Evolutionary conservation across 2,329 filamentous ascomycete genomes (phyloP), one percentile per base, ranked within the genome.

Genomic region (Hypoxylon sp.): DNA sequence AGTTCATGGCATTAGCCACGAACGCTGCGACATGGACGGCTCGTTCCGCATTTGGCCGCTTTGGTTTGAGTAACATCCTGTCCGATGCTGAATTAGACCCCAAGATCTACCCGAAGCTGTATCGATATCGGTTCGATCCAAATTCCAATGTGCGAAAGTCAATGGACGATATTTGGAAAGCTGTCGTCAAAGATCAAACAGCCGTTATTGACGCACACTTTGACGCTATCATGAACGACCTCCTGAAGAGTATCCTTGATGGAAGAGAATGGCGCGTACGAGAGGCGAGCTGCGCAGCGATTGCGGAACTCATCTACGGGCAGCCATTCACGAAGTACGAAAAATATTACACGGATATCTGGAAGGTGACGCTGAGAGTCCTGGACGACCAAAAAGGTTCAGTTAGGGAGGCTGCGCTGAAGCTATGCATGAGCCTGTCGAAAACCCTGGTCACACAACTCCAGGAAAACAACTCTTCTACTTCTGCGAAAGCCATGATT

Each of bases 121-220:
- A 92, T 81, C 89, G 96, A 53, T 99, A 98, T 80, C 88, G 94
- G 55, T 98, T 98, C 69, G 96, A 99, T 79, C 96, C 96, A 0
- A 98, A 98, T 77, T 86, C 90, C 1, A 97, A 97, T 71, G 96
- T 98, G 11, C 93, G 95, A 78, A 88, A 90, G 53, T 97, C 95
- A 0, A 99, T 99, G 96, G 95, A 97, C 64, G 94, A 97, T 70
- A 98, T 99, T 72, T 99, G 96, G 96, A 95, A 92, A 75, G 91
- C 95, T 0, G 83, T 99, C n/a, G 94, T 98, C 60, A 97, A 97
- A 77, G 94, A 98, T 74, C 88, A 93, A 1, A 90, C 89, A 17
- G 85, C 87, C 0, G 92, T 92, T 0, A 88, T 98, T 48, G 91
- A 96, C 71, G 84, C 86, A 17, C 88, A 98, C 79, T 98, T 98